Evolutionary conservation across 495 filamentous ascomycete species (phyloP).

Genomic region (Neurospora sp.): DNA sequence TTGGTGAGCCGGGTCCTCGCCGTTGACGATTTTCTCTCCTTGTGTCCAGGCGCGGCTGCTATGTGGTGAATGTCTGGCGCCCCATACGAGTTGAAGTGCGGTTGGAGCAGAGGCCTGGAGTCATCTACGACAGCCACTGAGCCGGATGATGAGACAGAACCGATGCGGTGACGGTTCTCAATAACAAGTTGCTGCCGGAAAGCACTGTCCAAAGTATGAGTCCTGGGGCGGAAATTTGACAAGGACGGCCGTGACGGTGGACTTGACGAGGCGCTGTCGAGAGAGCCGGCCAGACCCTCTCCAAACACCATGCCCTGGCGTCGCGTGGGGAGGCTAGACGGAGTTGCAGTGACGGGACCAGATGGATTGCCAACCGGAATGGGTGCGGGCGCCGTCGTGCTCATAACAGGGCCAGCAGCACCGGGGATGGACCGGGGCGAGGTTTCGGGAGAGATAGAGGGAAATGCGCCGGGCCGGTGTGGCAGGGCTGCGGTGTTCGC

Average conservation of each 20-base stretch:
- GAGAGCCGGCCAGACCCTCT: conserved; percentile 33
- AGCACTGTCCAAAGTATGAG: conserved; percentile 42
- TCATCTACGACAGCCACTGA: conserved; percentile 34
- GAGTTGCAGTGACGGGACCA: not conserved
- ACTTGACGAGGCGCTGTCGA: conserved; percentile 30
- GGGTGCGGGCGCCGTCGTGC: not conserved
- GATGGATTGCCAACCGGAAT: not conserved
- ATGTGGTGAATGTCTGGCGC: conserved; percentile 21
- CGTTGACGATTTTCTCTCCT: conserved; percentile 32
- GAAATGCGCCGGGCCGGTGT: conserved; percentile 22
- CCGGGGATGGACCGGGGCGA: conserved; percentile 36
- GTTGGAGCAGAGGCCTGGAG: conserved; percentile 18
- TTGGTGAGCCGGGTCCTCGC: conserved; percentile 36
- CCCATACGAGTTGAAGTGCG: conserved; percentile 31
- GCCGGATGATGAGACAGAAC: conserved; percentile 43
- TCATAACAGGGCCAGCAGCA: conserved; percentile 5
- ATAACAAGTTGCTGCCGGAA: conserved; percentile 32
- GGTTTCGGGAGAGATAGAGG: conserved; percentile 28
- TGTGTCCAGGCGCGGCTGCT: conserved; percentile 17
- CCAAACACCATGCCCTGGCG: conserved; percentile 45
- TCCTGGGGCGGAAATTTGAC: conserved; percentile 33
- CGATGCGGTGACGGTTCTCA: conserved; percentile 39
- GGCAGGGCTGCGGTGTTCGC: conserved; percentile 8
- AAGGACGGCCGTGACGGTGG: conserved; percentile 25
- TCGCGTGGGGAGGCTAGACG: conserved; percentile 16